Percentiles rank a stretch among this genome's conserved stretches.
phyloP scores from a whole-genome alignment of 345 rosid species.

The Sapria himalayana region DNA sequence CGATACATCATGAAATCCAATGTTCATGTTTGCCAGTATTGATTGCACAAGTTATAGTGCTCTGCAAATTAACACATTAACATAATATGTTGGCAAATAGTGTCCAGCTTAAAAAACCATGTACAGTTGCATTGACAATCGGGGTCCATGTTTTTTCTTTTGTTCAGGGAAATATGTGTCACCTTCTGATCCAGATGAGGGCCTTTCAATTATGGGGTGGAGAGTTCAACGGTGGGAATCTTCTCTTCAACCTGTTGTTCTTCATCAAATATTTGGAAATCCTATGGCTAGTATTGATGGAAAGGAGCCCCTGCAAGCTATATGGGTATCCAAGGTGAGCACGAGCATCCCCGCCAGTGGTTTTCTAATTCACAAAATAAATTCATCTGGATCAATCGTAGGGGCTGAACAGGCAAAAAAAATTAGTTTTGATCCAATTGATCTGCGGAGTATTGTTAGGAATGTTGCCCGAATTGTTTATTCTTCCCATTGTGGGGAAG shows the following conservation, averaged over 20 bases:
- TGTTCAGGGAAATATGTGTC: constrained; percentile 93
- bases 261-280: constrained; percentile 90
- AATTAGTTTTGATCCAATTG: constrained; percentile 88
- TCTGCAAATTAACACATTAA: too few relatives aligned
- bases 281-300: constrained; percentile 88
- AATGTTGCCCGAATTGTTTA: constrained; percentile 84
- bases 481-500: constrained; percentile 98
- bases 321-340: constrained; percentile 90
- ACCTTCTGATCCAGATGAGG: constrained; percentile 98
- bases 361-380: constrained; percentile 39
- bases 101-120: too few relatives aligned
- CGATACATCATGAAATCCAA: too few relatives aligned
- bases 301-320: constrained; percentile 90
- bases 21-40: too few relatives aligned
- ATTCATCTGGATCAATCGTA: constrained; percentile 33
- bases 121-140: too few relatives aligned
- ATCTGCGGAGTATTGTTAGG: constrained; percentile 90
- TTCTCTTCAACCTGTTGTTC: constrained; percentile 88
- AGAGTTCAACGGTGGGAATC: constrained; percentile 99
- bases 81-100: too few relatives aligned
- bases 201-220: constrained; percentile 99
- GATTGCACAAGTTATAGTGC: too few relatives aligned
- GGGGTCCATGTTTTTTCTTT: too few relatives aligned
- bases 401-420: constrained; percentile 37
- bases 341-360: constrained; percentile 86